A percentile compares a stretch with the other conserved stretches of the same genome.
These are phyloP conservation scores for Lenzites betulinus DNA, from an alignment of 768 basidiomycete genomes.

Conservation along the genomic window DNA sequence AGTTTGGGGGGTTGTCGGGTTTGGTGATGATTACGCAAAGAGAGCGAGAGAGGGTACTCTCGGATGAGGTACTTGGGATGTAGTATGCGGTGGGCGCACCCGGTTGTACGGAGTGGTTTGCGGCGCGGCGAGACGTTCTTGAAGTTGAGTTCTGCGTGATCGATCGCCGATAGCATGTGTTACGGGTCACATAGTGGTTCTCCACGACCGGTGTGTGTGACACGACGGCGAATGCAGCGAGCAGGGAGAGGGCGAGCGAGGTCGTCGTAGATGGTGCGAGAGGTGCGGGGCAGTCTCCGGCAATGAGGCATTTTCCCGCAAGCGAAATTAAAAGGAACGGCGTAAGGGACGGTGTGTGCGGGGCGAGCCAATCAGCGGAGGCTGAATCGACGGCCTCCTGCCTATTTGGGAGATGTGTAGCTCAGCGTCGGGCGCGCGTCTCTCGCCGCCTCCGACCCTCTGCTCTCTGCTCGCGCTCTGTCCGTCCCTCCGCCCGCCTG, in stretches of 20 bases:
- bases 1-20: background rate
- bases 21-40: background rate
- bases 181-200: constrained; percentile 1
- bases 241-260: background rate
- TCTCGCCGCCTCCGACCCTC: constrained; percentile 3
- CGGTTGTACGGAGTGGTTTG: background rate
- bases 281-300: background rate
- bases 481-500: background rate
- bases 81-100: background rate
- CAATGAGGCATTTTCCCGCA: background rate
- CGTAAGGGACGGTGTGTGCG: background rate
- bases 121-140: background rate
- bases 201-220: no score
- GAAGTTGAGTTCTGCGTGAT: background rate
- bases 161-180: constrained; percentile 6
- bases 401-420: constrained; percentile 18
- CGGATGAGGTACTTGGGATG: background rate
- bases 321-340: background rate
- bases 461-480: background rate
- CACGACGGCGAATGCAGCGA: background rate
- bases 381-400: constrained; percentile 3
- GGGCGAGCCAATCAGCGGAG: constrained; percentile 12
- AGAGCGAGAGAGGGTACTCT: background rate
- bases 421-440: constrained; percentile 13
- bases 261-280: background rate